Conservation (phyloP, 257 asterid genomes). For the Forsythia viridissima region DNA sequence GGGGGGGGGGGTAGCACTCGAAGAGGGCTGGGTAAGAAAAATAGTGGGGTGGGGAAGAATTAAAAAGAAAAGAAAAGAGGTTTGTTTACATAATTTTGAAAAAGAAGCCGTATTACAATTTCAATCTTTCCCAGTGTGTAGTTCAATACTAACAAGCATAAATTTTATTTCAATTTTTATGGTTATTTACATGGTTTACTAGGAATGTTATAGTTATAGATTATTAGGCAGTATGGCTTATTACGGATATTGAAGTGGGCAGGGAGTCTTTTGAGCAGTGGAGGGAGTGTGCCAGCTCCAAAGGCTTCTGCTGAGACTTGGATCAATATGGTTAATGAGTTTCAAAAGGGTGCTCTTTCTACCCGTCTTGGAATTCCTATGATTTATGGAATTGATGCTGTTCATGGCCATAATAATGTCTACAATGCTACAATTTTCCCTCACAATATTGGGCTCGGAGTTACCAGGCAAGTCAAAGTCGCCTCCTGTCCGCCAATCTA, state of each 20-base stretch:
- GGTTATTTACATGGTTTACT: background rate
- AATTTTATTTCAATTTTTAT: background rate
- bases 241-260: slow-evolving; percentile 6
- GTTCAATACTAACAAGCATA: background rate
- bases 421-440: slow-evolving; percentile 41
- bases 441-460: slow-evolving; percentile 51
- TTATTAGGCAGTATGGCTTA: background rate
- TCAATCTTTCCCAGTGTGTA: background rate
- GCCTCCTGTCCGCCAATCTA: background rate
- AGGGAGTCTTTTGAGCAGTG: slow-evolving; percentile 42
- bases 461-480: slow-evolving; percentile 38
- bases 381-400: slow-evolving; percentile 44
- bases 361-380: slow-evolving; percentile 49
- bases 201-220: background rate
- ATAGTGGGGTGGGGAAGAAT: background rate
- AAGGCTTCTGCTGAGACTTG: slow-evolving; percentile 38
- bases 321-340: slow-evolving; percentile 41
- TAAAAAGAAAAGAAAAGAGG: background rate
- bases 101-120: background rate
- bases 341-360: slow-evolving; percentile 40
- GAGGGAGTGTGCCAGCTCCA: slow-evolving; percentile 35
- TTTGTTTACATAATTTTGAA: background rate
- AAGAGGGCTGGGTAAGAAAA: background rate
- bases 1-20: too few species aligned
- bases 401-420: slow-evolving; percentile 40